Evolutionary conservation across 441 rosid genomes (phyloP), one percentile per base, ranked within the genome.

Genomic region (Oxalis stricta): DNA sequence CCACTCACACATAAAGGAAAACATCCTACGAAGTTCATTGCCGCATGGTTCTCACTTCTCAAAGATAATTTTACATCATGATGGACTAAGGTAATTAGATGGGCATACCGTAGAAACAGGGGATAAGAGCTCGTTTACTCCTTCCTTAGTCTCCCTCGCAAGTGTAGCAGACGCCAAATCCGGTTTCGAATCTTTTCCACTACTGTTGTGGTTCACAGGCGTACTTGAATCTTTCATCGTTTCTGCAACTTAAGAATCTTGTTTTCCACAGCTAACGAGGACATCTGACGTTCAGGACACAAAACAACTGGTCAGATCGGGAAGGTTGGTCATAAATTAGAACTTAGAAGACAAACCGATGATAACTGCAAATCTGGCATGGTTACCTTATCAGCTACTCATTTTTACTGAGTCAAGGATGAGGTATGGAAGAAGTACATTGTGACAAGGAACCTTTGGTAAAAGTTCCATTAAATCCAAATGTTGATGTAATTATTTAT

Each of bases 231-330:
- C 64, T 54, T 68, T 62, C 33, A 61, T 65, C 15, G 38, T 48
- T 38, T 79, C 55, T 68, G 78, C 69, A 77, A 52, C 68, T 71
- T 74, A 72, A 85, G 63, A 36, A 68, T 54, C 62, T 56, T 63
- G 37, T 89, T 89, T 64, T 82, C 78, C 41, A 47, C 47, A 24
- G 72, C 70, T 54, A 85, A 56, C 31, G 77, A 68, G 22, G 73
- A 60, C 50, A 85, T 58, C 95, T 85, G 81, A n/a, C 63, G 58
- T 38, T 55, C 29, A 38, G 22, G 5, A 40, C 18, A 30, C 14
- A 37, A 47, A 38, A 17, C 31, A 13, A 33, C 12, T 14, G 11
- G 14, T 49, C 28, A 14, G 22, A 17, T 41, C 36, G 38, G 34
- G 34, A n/a, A 22, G 6, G 44, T 37, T 30, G 41, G 34, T 10